These are phyloP conservation scores for Staphylotrichum tortipilum DNA, from an alignment of 495 filamentous ascomycete species.

Conservation along the genomic window DNA sequence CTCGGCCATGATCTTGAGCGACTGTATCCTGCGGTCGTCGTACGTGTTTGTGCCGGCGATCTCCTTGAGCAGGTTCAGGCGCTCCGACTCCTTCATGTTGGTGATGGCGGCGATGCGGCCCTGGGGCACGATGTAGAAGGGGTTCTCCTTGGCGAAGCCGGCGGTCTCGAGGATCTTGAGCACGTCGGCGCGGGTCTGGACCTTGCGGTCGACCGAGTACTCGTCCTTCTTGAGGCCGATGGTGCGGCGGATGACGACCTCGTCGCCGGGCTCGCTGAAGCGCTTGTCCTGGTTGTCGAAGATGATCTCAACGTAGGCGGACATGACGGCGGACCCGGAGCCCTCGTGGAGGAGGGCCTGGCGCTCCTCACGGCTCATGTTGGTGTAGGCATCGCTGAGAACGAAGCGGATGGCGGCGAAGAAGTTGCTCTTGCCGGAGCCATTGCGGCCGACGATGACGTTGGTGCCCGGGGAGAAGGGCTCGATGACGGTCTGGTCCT, in stretches of 20 bases:
- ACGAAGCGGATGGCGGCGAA: slow-evolving; percentile 99
- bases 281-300: slow-evolving; percentile 97
- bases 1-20: slow-evolving; percentile 92
- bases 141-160: slow-evolving; percentile 93
- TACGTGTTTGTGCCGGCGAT: slow-evolving; percentile 97
- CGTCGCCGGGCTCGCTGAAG: slow-evolving; percentile 87
- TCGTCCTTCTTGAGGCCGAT: slow-evolving; percentile 98
- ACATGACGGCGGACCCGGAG: slow-evolving; percentile 95
- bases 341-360: slow-evolving; percentile 94
- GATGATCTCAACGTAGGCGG: slow-evolving; percentile 95
- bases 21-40: slow-evolving; percentile 80
- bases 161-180: slow-evolving; percentile 93
- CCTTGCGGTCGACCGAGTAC: slow-evolving; percentile 93
- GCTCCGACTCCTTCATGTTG: slow-evolving; percentile 94
- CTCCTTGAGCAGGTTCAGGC: slow-evolving; percentile 85
- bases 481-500: slow-evolving; percentile 97
- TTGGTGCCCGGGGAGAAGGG: slow-evolving; percentile 97
- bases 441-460: slow-evolving; percentile 98
- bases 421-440: slow-evolving; percentile 99
- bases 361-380: slow-evolving; percentile 92
- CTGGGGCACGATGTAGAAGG: slow-evolving; percentile 98
- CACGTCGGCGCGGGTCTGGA: slow-evolving; percentile 88
- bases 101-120: slow-evolving; percentile 92
- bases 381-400: slow-evolving; percentile 93
- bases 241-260: slow-evolving; percentile 82